These are phyloP conservation scores for Liriodendron chinense DNA, from an alignment of 164 flowering plant species.

Conservation along the genomic window DNA sequence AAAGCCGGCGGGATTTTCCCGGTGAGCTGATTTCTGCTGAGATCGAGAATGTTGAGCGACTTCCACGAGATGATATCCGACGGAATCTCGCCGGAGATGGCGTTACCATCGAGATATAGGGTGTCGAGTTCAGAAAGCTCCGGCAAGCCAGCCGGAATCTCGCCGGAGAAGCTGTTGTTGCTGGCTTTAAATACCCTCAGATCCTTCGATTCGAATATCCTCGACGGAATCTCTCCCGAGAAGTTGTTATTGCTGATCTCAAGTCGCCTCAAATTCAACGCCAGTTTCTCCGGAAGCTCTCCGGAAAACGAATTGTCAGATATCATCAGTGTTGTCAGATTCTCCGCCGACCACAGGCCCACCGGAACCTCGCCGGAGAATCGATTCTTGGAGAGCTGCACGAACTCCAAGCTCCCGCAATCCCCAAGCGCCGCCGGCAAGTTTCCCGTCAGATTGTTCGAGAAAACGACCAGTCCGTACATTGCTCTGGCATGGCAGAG, in stretches of 20 bases:
- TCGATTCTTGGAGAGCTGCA: slow-evolving; percentile 40
- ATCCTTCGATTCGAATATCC: slow-evolving; percentile 26
- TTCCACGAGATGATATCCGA: slow-evolving; percentile 48
- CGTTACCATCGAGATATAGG: slow-evolving; percentile 56
- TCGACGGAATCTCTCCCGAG: slow-evolving; percentile 45
- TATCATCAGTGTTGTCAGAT: slow-evolving; percentile 31
- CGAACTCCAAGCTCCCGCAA: slow-evolving; percentile 36
- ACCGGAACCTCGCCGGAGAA: slow-evolving; percentile 56
- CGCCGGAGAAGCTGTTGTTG: slow-evolving; percentile 50
- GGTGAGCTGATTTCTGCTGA: slow-evolving; percentile 51
- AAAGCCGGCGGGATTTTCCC: slow-evolving; percentile 55
- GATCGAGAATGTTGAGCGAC: slow-evolving; percentile 36
- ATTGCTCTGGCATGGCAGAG: slow-evolving; percentile 34
- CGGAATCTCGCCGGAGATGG: slow-evolving; percentile 64
- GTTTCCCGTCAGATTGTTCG: slow-evolving; percentile 53
- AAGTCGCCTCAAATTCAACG: slow-evolving; percentile 41
- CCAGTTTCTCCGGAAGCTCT: slow-evolving; percentile 33
- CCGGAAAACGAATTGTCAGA: slow-evolving; percentile 54
- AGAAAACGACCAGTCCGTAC: slow-evolving; percentile 36
- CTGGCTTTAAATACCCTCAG: slow-evolving; percentile 51
- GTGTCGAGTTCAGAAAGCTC: slow-evolving; percentile 30
- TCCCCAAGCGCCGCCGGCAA: slow-evolving; percentile 55
- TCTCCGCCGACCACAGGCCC: slow-evolving; percentile 39
- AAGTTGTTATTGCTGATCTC: slow-evolving; percentile 57
- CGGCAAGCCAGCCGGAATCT: slow-evolving; percentile 44